Evolutionary conservation across 306 rosid genomes (phyloP).

Genomic region (Cicer judaicum): DNA sequence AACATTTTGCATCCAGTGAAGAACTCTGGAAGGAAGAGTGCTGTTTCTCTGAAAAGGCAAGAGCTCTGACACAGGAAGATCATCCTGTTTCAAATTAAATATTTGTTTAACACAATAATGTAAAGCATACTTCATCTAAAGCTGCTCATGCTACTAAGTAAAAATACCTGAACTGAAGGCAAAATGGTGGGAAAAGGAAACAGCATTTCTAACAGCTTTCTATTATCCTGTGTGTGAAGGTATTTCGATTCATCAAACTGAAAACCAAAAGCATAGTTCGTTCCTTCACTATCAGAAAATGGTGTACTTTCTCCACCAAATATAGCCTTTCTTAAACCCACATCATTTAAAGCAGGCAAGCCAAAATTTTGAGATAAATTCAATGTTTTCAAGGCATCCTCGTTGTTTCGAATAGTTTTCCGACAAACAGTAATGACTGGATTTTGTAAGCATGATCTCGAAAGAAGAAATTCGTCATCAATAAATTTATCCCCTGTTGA

Average conservation of each 20-base stretch:
- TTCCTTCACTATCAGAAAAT: conserved; percentile 64
- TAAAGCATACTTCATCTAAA: conserved; percentile 41
- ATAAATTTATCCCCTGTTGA: conserved; percentile 47
- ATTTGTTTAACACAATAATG: conserved; percentile 38
- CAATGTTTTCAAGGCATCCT: conserved; percentile 65
- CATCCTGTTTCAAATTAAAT: conserved; percentile 68
- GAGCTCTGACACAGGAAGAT: conserved; percentile 75
- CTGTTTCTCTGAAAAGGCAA: conserved; percentile 95
- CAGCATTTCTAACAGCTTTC: conserved; percentile 66
- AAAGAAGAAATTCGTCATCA: conserved; percentile 50
- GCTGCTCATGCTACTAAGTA: conserved; percentile 29
- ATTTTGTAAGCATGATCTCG: conserved; percentile 67
- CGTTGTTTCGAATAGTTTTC: conserved; percentile 55
- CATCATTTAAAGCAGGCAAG: conserved; percentile 86
- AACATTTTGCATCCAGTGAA: conserved; percentile 78
- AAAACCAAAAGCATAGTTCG: conserved; percentile 82
- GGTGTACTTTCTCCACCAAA: conserved; percentile 58
- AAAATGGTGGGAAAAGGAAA: conserved; percentile 92
- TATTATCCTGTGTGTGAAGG: conserved; percentile 65
- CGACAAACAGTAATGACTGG: conserved; percentile 78
- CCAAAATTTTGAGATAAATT: conserved; percentile 68
- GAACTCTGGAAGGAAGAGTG: conserved; percentile 89
- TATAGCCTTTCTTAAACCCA: conserved; percentile 67
- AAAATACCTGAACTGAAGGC: conserved; percentile 80
- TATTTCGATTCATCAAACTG: conserved; percentile 77